phyloP scores from a whole-genome alignment of 2,329 filamentous ascomycete species.

The Pseudocercospora fijiensis region DNA sequence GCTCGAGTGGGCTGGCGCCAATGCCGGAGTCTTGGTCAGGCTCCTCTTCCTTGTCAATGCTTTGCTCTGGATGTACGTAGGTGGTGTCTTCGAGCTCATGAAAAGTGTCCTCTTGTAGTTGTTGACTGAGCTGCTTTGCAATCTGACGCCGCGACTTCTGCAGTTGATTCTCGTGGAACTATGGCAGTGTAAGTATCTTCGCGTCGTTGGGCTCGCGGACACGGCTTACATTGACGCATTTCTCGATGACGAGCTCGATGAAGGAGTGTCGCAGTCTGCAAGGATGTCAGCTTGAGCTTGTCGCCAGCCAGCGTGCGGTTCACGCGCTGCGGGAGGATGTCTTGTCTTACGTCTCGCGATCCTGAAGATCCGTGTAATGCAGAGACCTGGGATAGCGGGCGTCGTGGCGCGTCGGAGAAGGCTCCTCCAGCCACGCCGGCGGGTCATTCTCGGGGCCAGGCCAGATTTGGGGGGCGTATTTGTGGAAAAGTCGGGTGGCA shows the following conservation, averaged over 20 bases:
- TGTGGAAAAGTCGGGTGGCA: constrained; percentile 14
- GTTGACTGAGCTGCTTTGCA: constrained; percentile 12
- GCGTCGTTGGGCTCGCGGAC: background rate
- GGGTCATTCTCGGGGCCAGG: constrained; percentile 15
- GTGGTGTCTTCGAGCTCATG: background rate
- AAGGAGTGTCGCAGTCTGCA: constrained; percentile 19
- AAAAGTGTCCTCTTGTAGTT: constrained; percentile 5
- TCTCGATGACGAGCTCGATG: constrained; percentile 23
- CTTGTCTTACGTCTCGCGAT: constrained; percentile 19
- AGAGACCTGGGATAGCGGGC: constrained; percentile 17
- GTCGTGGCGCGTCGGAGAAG: constrained; percentile 14
- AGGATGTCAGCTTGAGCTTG: constrained; percentile 10
- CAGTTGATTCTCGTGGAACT: constrained; percentile 23
- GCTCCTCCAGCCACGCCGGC: constrained; percentile 19
- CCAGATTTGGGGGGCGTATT: constrained; percentile 20
- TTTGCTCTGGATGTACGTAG: background rate
- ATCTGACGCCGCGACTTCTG: constrained; percentile 19
- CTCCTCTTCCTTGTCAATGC: background rate
- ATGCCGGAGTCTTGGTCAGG: constrained; percentile 5
- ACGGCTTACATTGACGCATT: constrained; percentile 14
- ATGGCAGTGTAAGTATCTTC: background rate
- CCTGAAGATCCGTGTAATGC: constrained; percentile 13
- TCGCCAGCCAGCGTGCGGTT: background rate
- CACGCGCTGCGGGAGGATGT: background rate
- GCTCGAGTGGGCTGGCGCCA: constrained; percentile 1